Evolutionary conservation across 305 asterid species (phyloP).

Genomic region (Fraxinus albicans): DNA sequence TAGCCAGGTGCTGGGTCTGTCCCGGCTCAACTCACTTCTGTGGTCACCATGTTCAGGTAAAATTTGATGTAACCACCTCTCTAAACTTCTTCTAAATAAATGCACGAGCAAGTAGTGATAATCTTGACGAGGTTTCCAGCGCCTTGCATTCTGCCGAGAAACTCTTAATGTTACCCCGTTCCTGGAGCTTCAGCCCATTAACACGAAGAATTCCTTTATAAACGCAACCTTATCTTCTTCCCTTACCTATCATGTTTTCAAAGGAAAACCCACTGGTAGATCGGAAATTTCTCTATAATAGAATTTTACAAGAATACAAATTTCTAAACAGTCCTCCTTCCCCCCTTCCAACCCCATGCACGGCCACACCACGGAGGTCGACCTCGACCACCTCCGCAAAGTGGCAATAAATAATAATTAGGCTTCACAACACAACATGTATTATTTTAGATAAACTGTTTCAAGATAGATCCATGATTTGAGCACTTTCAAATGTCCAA

Average conservation of each 20-base stretch:
- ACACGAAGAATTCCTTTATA: constrained; percentile 31
- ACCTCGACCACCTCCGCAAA: no score
- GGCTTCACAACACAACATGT: constrained; percentile 19
- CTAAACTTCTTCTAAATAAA: constrained; percentile 31
- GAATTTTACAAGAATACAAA: background rate
- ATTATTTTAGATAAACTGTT: constrained; percentile 33
- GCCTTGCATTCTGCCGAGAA: constrained; percentile 42
- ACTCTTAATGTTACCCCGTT: constrained; percentile 29
- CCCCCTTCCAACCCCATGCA: no score
- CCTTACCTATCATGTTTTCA: constrained; percentile 31
- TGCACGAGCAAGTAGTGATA: constrained; percentile 29
- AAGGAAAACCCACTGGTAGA: constrained; percentile 35
- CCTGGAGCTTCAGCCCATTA: constrained; percentile 32
- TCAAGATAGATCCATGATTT: constrained; percentile 28
- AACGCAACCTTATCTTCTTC: constrained; percentile 26
- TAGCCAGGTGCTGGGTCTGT: no score
- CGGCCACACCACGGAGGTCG: no score
- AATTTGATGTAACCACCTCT: constrained; percentile 30
- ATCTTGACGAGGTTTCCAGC: constrained; percentile 31
- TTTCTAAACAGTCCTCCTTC: no score
- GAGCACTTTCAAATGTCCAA: constrained; percentile 31
- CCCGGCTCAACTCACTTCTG: background rate
- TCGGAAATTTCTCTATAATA: constrained; percentile 26
- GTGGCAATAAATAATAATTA: background rate
- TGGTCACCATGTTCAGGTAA: background rate